Evolutionary conservation across 108 stramenopile genomes (phyloP).

Genomic region (Bacterosira constricta): DNA sequence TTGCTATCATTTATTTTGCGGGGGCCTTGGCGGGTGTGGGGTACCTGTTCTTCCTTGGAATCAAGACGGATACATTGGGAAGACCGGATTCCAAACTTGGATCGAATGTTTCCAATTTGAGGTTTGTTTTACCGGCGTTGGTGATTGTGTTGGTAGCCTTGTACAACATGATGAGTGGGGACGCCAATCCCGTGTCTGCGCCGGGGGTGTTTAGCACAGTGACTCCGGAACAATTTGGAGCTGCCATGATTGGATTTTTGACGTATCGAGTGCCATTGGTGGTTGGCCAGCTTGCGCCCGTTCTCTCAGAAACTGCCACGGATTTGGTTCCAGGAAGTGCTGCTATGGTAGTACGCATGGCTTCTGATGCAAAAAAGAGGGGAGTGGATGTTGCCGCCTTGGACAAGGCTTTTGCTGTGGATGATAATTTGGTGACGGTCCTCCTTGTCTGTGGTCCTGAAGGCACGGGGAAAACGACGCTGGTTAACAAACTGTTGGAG

Average conservation of each 20-base stretch:
- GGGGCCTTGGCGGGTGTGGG: constrained; percentile 70
- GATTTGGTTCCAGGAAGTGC: constrained; percentile 44
- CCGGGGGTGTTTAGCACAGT: constrained; percentile 58
- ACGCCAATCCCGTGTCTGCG: constrained; percentile 39
- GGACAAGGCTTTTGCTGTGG: neutral
- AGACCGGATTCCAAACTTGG: constrained; percentile 56
- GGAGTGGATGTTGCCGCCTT: constrained; percentile 12
- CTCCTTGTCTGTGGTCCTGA: constrained; percentile 82
- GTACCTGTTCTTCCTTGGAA: constrained; percentile 73
- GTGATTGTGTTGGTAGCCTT: constrained; percentile 69
- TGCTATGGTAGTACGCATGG: constrained; percentile 27
- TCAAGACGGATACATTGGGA: constrained; percentile 82
- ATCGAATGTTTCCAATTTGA: constrained; percentile 60
- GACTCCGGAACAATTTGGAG: constrained; percentile 75
- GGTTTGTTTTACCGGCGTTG: constrained; percentile 72
- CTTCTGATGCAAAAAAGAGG: constrained; percentile 21
- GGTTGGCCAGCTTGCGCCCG: constrained; percentile 65
- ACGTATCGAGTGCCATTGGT: constrained; percentile 86
- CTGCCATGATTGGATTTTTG: constrained; percentile 81
- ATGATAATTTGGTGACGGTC: constrained; percentile 54
- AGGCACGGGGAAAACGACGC: constrained; percentile 69
- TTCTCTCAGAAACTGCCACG: constrained; percentile 49
- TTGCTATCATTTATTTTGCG: constrained; percentile 62
- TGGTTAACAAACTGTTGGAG: constrained; percentile 71
- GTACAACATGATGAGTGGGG: constrained; percentile 57